These are phyloP conservation scores for Fusarium dimerum DNA, from an alignment of 2,329 filamentous ascomycete species.

Conservation along the genomic window DNA sequence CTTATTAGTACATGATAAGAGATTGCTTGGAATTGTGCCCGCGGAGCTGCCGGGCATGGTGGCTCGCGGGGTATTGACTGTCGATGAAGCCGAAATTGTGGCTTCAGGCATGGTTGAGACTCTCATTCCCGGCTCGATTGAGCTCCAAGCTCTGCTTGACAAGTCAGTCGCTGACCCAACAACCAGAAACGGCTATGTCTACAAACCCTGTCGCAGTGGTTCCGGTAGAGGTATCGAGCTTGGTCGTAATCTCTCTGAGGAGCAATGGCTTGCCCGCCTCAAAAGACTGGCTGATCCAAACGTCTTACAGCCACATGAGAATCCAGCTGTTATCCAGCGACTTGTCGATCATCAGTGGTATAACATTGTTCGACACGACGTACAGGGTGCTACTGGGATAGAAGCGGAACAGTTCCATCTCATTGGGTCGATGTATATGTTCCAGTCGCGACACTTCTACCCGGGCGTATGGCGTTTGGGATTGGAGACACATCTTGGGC, in stretches of 20 bases:
- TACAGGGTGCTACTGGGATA: conserved; percentile 5
- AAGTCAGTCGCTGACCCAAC: conserved; percentile 1
- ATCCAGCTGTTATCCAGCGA: conserved; percentile 14
- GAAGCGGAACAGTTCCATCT: conserved; percentile 14
- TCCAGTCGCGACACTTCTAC: conserved; percentile 6
- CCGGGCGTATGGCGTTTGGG: conserved; percentile 9
- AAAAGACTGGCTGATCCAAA: conserved; percentile 4
- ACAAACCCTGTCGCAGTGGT: conserved; percentile 15
- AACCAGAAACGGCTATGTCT: conserved; percentile 1
- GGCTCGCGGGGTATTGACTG: conserved; percentile 3
- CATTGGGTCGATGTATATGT: conserved; percentile 17
- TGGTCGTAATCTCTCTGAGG: conserved; percentile 6
- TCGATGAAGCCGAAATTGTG: conserved; percentile 7
- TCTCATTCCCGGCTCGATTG: conserved; percentile 5
- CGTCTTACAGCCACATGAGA: conserved; percentile 3
- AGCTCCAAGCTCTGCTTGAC: neutral
- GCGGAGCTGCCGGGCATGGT: conserved; percentile 14
- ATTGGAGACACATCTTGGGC: conserved; percentile 14
- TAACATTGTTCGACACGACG: conserved; percentile 14
- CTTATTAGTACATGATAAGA: conserved; percentile 17
- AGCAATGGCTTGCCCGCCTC: conserved; percentile 7
- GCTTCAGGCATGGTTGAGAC: conserved; percentile 8
- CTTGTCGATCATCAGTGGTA: conserved; percentile 17
- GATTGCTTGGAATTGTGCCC: conserved; percentile 12
- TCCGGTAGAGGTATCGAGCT: conserved; percentile 13